Base-by-base conservation (phyloP, 2,329 filamentous ascomycete genomes). In the Leptographium flavum region DNA sequence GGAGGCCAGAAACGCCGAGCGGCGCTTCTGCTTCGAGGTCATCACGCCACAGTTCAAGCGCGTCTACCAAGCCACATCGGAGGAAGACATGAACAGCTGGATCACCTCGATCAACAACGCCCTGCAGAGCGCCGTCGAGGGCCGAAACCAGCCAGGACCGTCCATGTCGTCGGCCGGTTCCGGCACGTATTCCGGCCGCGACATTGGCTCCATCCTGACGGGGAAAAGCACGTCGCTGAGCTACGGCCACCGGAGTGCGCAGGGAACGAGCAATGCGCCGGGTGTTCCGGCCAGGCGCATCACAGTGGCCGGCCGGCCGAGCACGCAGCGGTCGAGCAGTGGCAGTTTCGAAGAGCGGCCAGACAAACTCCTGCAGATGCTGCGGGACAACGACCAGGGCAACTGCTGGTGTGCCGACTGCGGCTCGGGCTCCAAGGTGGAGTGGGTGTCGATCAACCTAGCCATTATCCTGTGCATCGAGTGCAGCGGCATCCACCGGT, bases 391-490 rank as follows among this genome's bases (percentile, higher is more conserved):
- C 42, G 92, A 98, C 57, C 83, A 94, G 56, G 88, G 87, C 35
- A 98, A 98, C 62, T 82, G 78, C 53, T 84, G 83, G 74, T 98
- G 92, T 59, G 92, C 92, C 15, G 92, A 98, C 60, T 98, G 92
- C 58, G 85, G 86, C 11, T 93, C 87, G 8, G 82, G 83, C 30
- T 76, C 80, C 57, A 96, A 95, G 66, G 88, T 94, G 21, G 92
- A 98, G 62, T 98, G 92, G 92, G 92, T 96, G 25, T 96, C 92
- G 0, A 94, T 98, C 64, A 98, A 98, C 56, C 72, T 98, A 5
- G 92, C 86, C 39, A 94, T 98, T 48, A 81, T 98, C 45, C 74
- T 98, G 19, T 98, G 92, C 65, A 95, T 95, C 59, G 90, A 98
- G 62, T 98, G 92, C 64, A 94, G 88, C 59, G 92, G 92, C 51